These are phyloP conservation scores for Volutella citrinella DNA, from an alignment of 2,329 filamentous ascomycete species.

Conservation along the genomic window DNA sequence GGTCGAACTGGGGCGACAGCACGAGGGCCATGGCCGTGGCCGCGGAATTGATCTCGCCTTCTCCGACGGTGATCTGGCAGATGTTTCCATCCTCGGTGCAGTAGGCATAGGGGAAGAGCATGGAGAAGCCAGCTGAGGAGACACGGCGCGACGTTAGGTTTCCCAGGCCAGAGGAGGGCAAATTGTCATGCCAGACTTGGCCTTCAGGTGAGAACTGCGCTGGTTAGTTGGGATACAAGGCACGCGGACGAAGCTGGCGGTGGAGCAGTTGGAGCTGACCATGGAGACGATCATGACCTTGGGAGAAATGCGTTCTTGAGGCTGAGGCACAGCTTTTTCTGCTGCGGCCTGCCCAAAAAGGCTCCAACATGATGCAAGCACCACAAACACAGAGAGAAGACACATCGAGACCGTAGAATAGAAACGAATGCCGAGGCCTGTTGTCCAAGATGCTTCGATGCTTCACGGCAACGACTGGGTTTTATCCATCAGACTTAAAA, in stretches of 20 bases:
- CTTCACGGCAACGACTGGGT: no score
- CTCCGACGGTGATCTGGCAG: slow-evolving; percentile 68
- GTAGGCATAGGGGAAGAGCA: slow-evolving; percentile 61
- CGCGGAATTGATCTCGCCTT: slow-evolving; percentile 74
- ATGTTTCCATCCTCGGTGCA: slow-evolving; percentile 60
- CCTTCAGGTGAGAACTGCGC: slow-evolving; percentile 60
- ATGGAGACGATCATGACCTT: slow-evolving; percentile 63
- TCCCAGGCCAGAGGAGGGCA: slow-evolving; percentile 43
- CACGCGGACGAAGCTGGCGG: no score
- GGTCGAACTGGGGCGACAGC: slow-evolving; percentile 61
- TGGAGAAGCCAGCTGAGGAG: slow-evolving; percentile 60
- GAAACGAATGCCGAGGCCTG: no score
- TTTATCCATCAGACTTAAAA: no score
- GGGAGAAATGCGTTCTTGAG: slow-evolving; percentile 39
- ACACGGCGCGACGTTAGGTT: slow-evolving; percentile 56
- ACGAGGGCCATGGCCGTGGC: slow-evolving; percentile 60
- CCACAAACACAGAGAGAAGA: no score
- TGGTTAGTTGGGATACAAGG: slow-evolving; percentile 10
- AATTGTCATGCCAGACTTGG: slow-evolving; percentile 57
- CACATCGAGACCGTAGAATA: no score
- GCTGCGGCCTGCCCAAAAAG: no score
- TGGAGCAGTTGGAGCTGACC: slow-evolving; percentile 37
- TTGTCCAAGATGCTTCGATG: no score
- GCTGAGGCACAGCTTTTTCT: not conserved
- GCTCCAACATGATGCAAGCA: no score